These are phyloP conservation scores for Coniochaeta sp. DNA, from an alignment of 2,329 filamentous ascomycete genomes.

Conservation along the genomic window DNA sequence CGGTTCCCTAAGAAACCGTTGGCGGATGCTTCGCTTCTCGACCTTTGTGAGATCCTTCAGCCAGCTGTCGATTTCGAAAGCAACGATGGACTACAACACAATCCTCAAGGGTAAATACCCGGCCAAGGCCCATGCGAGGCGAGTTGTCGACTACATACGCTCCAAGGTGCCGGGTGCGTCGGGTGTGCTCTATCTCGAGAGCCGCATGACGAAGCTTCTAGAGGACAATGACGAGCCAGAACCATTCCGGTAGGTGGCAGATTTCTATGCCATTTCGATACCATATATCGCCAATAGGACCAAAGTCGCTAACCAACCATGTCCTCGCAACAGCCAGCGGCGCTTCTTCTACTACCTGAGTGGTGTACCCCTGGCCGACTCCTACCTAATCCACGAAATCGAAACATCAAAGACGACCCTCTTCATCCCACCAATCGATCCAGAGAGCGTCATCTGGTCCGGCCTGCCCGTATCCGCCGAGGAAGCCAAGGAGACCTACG, in stretches of 20 bases:
- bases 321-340: conserved; percentile 59
- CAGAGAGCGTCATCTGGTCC: conserved; percentile 89
- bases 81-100: conserved; percentile 30
- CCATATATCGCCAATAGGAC: neutral
- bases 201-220: conserved; percentile 68
- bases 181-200: conserved; percentile 83
- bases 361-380: conserved; percentile 73
- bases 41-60: neutral
- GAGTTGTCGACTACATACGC: conserved; percentile 73
- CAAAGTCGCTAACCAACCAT: neutral
- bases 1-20: neutral
- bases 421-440: conserved; percentile 83
- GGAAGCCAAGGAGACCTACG: conserved; percentile 70
- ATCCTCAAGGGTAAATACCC: conserved; percentile 63
- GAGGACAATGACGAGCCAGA: conserved; percentile 84
- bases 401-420: conserved; percentile 65
- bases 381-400: conserved; percentile 75
- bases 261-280: neutral
- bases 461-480: conserved; percentile 72
- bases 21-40: neutral
- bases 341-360: conserved; percentile 94
- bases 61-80: neutral
- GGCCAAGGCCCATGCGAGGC: conserved; percentile 77
- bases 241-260: conserved; percentile 61
- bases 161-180: conserved; percentile 55